These are phyloP conservation scores for Xylaria sp. DNA, from an alignment of 2,329 filamentous ascomycete species.

Conservation along the genomic window DNA sequence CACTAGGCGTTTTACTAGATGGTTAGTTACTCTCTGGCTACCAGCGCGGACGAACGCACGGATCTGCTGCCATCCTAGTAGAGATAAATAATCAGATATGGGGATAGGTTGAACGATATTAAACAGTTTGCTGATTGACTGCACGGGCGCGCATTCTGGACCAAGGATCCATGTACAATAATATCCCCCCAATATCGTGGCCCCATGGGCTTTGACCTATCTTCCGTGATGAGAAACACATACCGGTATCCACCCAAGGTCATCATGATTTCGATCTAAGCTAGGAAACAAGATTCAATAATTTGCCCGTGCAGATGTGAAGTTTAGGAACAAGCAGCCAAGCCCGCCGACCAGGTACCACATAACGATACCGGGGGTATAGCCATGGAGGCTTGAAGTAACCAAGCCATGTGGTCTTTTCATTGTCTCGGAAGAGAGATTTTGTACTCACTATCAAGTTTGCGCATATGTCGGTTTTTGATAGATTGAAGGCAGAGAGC, in stretches of 20 bases:
- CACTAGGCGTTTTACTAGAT: not conserved
- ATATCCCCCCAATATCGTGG: slow-evolving; percentile 18
- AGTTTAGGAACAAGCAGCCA: slow-evolving; percentile 33
- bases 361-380: slow-evolving; percentile 12
- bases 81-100: slow-evolving; percentile 19
- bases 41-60: slow-evolving; percentile 23
- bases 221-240: slow-evolving; percentile 28
- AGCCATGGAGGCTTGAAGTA: slow-evolving; percentile 37
- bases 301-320: slow-evolving; percentile 33
- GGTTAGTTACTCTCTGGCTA: slow-evolving; percentile 8
- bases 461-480: not conserved
- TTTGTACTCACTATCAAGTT: slow-evolving; percentile 19
- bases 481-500: slow-evolving; percentile 14
- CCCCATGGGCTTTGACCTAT: slow-evolving; percentile 32
- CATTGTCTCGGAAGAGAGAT: slow-evolving; percentile 40
- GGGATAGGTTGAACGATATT: slow-evolving; percentile 16
- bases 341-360: slow-evolving; percentile 27
- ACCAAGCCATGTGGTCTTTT: slow-evolving; percentile 47
- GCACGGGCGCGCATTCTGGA: slow-evolving; percentile 15
- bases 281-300: slow-evolving; percentile 31
- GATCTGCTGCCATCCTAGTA: slow-evolving; percentile 17
- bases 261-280: slow-evolving; percentile 23
- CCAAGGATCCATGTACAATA: slow-evolving; percentile 22
- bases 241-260: slow-evolving; percentile 27
- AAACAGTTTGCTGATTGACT: slow-evolving; percentile 25